Evolutionary conservation across 352 stramenopile species (phyloP).

Genomic region (Phytopythium mirpurense): DNA sequence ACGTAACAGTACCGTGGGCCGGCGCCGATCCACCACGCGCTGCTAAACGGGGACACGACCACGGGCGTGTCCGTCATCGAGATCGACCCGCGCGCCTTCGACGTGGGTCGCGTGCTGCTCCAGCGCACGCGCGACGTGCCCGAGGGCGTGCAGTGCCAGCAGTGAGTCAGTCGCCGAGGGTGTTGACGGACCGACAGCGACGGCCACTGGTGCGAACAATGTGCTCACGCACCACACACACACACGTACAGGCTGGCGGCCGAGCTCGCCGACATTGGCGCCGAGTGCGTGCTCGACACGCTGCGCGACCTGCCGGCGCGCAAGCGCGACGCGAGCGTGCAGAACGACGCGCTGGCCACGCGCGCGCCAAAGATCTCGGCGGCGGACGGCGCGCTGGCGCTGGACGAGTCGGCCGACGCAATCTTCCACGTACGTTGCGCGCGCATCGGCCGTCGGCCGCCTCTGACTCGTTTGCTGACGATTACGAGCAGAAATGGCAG

Average conservation of each 20-base stretch:
- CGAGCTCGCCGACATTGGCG: slow-evolving; percentile 46
- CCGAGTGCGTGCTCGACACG: slow-evolving; percentile 64
- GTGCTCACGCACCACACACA: not conserved
- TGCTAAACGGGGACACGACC: slow-evolving; percentile 66
- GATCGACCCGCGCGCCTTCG: slow-evolving; percentile 80
- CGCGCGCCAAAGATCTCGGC: slow-evolving; percentile 70
- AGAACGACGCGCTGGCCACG: slow-evolving; percentile 46
- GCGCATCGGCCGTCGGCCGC: not conserved
- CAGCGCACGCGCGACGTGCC: slow-evolving; percentile 45
- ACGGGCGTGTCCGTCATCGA: slow-evolving; percentile 86
- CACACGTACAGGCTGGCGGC: slow-evolving; percentile 27
- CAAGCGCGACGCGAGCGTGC: slow-evolving; percentile 40
- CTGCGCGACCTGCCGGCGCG: slow-evolving; percentile 36
- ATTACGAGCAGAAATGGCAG: slow-evolving; percentile 51
- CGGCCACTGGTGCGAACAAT: not conserved
- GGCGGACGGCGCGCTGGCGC: slow-evolving; percentile 47
- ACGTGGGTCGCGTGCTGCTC: slow-evolving; percentile 73
- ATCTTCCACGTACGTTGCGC: slow-evolving; percentile 49
- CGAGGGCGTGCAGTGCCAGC: slow-evolving; percentile 39
- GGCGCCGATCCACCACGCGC: slow-evolving; percentile 81
- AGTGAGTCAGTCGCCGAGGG: slow-evolving; percentile 15
- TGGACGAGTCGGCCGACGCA: slow-evolving; percentile 37
- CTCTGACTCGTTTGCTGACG: not conserved
- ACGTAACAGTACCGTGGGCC: slow-evolving; percentile 77
- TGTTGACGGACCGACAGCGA: not conserved